Evolutionary conservation across 1,139 yeast species (phyloP), one percentile per base, ranked within the genome.

Genomic region (Taphrina flavorubra): DNA sequence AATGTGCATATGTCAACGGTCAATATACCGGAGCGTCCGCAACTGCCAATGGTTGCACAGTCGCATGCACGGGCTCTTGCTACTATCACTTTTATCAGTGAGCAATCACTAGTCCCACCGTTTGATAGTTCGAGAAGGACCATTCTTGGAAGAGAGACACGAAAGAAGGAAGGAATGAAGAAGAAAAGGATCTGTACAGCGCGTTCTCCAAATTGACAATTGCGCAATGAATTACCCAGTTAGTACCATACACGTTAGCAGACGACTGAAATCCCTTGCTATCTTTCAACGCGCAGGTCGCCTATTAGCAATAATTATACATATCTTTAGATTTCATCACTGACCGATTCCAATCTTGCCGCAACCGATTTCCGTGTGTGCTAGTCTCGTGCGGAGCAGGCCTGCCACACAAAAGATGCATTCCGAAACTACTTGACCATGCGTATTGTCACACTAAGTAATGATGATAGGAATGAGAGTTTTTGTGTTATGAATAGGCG

Each of bases 21-120:
- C 74, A 76, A 67, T 82, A 83, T 75, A 95, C 95, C 72, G 79
- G 79, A 72, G 87, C 88, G 71, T 72, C 79, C 68, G 39, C 69
- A 11, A 68, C 57, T n/a, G 79, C 80, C 64, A 42, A 25, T 40
- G 66, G 66, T 10, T 51, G 58, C 20, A 94, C 98, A 70, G 97
- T 89, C n/a, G 98, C 98, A 74, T 94, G 99, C 85, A 94, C 98
- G 70, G 97, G 89, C 14, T 46, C 67, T 16, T 63, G 67, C 39
- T 40, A 55, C 11, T 63, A 18, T 20, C 51, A 53, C 47, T 44
- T 63, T 36, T 63, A 63, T 51, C 53, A 53, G 60, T 10, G 14
- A 10, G 11, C 6, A 3, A 39, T 7, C 14, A 11, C 42, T 14
- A 14, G 42, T 7, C 6, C 42, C 11, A 39, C 31, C 31, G 31